Base-by-base conservation (phyloP, 768 basidiomycete genomes). In the Hypholoma fasciculare region DNA sequence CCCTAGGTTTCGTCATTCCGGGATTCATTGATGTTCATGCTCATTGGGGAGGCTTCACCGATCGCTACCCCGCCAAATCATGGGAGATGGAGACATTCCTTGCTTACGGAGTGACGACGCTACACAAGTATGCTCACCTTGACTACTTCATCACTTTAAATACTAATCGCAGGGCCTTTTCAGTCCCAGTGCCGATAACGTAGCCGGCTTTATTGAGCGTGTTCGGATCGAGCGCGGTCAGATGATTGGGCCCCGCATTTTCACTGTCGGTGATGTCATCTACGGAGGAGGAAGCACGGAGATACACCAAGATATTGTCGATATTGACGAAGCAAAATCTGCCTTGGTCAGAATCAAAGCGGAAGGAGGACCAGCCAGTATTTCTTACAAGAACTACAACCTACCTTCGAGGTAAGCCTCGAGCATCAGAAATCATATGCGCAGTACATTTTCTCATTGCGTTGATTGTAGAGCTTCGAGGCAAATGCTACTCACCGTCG, bases 321-420 rank as follows among this genome's bases (percentile, higher is more conserved):
- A 81, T 52, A 73, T 81, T 60, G 78, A 72, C 4, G 88, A 90
- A 67, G 89, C 89, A 3, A 71, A 75, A 58, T 84, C 87, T 53
- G 87, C 88, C 2, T 76, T 91, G 39, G 71, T 79, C 8, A 81
- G 89, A 57, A 84, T 90, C 65, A 89, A 88, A 61, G 86, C 76
- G 3, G 89, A 91, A 67, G 89, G 87, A 34, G 89, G 89, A 3
- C 80, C 83, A 12, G 80, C 83, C 0, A 83, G 81, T 60, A 87
- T 86, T 63, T 90, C 88, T 7, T 90, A 91, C 68, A 91, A 91
- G 72, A 91, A 90, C 61, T 90, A 91, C 62, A 87, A 88, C 59
- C 65, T 88, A 16, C 88, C 89, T 16, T 82, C 82, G 20, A 78
- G 86, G 86, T 86, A 59, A 19, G 77, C 65, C 1, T 40, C 30